Evolutionary conservation across 1,139 yeast genomes (phyloP).

Genomic region (Taphrina confusa): DNA sequence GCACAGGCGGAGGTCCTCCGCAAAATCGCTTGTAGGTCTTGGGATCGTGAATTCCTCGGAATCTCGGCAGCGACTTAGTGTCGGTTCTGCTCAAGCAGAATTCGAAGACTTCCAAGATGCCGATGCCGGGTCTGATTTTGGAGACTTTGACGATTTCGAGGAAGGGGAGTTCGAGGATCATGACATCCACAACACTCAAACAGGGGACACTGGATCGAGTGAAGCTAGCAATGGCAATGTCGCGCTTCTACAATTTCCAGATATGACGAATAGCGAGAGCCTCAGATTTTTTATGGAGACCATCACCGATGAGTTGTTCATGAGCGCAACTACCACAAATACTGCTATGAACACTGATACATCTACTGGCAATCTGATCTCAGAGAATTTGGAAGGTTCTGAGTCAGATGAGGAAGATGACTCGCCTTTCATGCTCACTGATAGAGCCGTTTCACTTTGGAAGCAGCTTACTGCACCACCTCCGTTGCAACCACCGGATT

Average conservation of each 20-base stretch:
- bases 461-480: slow-evolving; percentile 52
- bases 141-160: slow-evolving; percentile 37
- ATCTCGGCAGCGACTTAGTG: slow-evolving; percentile 12
- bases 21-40: background rate
- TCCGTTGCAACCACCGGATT: slow-evolving; percentile 56
- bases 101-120: slow-evolving; percentile 29
- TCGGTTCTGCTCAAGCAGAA: slow-evolving; percentile 12
- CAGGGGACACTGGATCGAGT: background rate
- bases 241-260: too few relatives aligned
- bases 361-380: too few relatives aligned
- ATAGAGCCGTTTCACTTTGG: slow-evolving; percentile 40
- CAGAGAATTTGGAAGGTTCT: background rate
- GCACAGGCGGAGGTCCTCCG: slow-evolving; percentile 5
- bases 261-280: too few relatives aligned
- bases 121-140: slow-evolving; percentile 34
- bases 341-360: too few relatives aligned
- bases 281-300: too few relatives aligned
- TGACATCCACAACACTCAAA: background rate
- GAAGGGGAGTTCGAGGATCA: slow-evolving; percentile 22
- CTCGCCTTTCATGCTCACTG: slow-evolving; percentile 27
- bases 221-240: background rate
- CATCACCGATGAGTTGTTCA: too few relatives aligned
- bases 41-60: background rate
- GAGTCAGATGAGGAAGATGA: slow-evolving; percentile 29
- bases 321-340: too few relatives aligned